These are phyloP conservation scores for Lipomyces chichibuensis DNA, from an alignment of 805 yeast genomes.

Conservation along the genomic window DNA sequence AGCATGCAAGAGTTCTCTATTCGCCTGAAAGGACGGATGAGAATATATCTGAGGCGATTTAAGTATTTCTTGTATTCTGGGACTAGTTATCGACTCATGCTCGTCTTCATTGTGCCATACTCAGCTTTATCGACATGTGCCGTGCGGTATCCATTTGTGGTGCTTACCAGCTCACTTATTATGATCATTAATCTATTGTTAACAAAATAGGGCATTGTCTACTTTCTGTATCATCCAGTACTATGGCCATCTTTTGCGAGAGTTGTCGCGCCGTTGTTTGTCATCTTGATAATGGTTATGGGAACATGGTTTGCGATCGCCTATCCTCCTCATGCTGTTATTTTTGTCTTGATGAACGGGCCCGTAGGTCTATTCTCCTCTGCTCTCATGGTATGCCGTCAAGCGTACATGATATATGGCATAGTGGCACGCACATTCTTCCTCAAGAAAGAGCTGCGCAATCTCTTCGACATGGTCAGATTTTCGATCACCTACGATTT, in stretches of 20 bases:
- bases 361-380: conserved; percentile 27
- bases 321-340: conserved; percentile 23
- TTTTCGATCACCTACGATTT: not conserved
- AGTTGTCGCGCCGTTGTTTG: conserved; percentile 19
- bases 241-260: conserved; percentile 31
- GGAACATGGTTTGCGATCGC: conserved; percentile 22
- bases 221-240: conserved; percentile 28
- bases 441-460: conserved; percentile 20
- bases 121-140: conserved; percentile 28
- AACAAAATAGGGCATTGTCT: conserved; percentile 23
- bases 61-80: conserved; percentile 23
- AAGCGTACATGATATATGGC: conserved; percentile 19
- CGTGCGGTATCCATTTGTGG: conserved; percentile 26
- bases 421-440: conserved; percentile 20
- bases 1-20: not conserved
- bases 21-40: not conserved
- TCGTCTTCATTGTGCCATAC: conserved; percentile 23
- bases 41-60: conserved; percentile 1
- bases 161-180: conserved; percentile 3
- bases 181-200: not conserved
- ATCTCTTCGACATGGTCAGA: conserved; percentile 27
- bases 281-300: conserved; percentile 14
- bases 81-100: conserved; percentile 24
- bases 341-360: conserved; percentile 25
- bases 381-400: conserved; percentile 19